These are phyloP conservation scores for Paspalum vaginatum DNA, from an alignment of 176 grass and related monocot genomes.

Conservation along the genomic window DNA sequence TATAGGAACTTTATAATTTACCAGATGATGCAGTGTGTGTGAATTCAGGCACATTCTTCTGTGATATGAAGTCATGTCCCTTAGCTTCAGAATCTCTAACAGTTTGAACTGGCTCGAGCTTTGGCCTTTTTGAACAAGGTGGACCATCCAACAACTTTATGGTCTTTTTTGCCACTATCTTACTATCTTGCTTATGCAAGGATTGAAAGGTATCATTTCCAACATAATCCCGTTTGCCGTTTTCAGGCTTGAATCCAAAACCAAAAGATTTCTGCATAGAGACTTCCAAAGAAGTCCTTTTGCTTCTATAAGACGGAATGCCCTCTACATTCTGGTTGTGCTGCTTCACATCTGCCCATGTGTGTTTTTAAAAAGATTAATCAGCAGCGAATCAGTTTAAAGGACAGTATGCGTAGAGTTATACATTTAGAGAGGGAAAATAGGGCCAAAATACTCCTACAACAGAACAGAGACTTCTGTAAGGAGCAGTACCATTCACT, in stretches of 20 bases:
- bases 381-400: slow-evolving; percentile 23
- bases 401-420: slow-evolving; percentile 7
- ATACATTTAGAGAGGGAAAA: not conserved
- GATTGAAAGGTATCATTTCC: slow-evolving; percentile 57
- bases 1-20: slow-evolving; percentile 36
- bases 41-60: slow-evolving; percentile 55
- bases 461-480: not conserved
- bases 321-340: slow-evolving; percentile 59
- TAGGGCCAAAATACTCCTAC: not conserved
- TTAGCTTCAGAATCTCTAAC: slow-evolving; percentile 48
- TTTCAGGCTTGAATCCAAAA: slow-evolving; percentile 61
- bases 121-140: slow-evolving; percentile 76
- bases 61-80: slow-evolving; percentile 45
- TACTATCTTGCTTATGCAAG: slow-evolving; percentile 64
- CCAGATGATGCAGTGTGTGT: slow-evolving; percentile 46
- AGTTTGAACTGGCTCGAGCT: slow-evolving; percentile 63
- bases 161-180: slow-evolving; percentile 60
- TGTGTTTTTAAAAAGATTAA: slow-evolving; percentile 25
- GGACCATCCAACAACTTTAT: slow-evolving; percentile 68
- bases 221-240: slow-evolving; percentile 53
- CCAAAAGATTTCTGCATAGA: slow-evolving; percentile 57
- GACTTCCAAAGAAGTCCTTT: slow-evolving; percentile 48
- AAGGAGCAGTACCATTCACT: not conserved
- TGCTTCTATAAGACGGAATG: slow-evolving; percentile 54
- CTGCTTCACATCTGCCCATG: slow-evolving; percentile 63